Conservation (phyloP, 2,329 filamentous ascomycete genomes). For the Trichoderma polysporum region DNA sequence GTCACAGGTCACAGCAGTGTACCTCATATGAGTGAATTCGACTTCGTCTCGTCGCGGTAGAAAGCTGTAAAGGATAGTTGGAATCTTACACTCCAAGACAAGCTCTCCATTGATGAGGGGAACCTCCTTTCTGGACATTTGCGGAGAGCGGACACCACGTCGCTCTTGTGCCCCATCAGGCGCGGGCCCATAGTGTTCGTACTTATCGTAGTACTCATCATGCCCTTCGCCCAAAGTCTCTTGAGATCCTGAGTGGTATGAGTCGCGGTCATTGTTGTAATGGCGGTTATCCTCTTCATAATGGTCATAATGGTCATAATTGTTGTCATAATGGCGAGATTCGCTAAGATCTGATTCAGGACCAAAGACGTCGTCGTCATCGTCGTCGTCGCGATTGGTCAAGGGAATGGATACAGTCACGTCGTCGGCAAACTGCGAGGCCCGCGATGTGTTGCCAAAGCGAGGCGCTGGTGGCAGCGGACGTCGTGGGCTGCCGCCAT, state of each 20-base stretch:
- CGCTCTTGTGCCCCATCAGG: slow-evolving; percentile 84
- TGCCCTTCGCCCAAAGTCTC: slow-evolving; percentile 53
- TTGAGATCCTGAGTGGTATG: slow-evolving; percentile 56
- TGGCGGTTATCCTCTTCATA: slow-evolving; percentile 63
- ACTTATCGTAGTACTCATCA: slow-evolving; percentile 50
- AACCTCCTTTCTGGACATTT: slow-evolving; percentile 92
- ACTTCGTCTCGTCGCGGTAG: slow-evolving; percentile 87
- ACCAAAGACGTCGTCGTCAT: slow-evolving; percentile 77
- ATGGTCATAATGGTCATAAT: slow-evolving; percentile 34
- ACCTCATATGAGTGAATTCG: slow-evolving; percentile 98
- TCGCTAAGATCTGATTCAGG: slow-evolving; percentile 56
- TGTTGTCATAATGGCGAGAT: slow-evolving; percentile 38
- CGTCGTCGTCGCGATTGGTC: slow-evolving; percentile 41
- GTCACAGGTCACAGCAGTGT: slow-evolving; percentile 97
- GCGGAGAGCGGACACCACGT: slow-evolving; percentile 79
- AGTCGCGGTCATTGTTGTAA: slow-evolving; percentile 53
- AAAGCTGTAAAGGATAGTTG: slow-evolving; percentile 97
- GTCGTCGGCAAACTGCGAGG: slow-evolving; percentile 61
- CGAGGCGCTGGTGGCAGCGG: slow-evolving; percentile 86
- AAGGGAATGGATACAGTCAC: slow-evolving; percentile 72
- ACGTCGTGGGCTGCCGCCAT: slow-evolving; percentile 82
- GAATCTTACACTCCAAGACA: slow-evolving; percentile 97
- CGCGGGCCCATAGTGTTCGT: slow-evolving; percentile 82
- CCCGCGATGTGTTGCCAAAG: slow-evolving; percentile 60
- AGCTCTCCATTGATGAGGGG: slow-evolving; percentile 96